Evolutionary conservation across 2,329 filamentous ascomycete genomes (phyloP).

Genomic region (Apiospora hydei): DNA sequence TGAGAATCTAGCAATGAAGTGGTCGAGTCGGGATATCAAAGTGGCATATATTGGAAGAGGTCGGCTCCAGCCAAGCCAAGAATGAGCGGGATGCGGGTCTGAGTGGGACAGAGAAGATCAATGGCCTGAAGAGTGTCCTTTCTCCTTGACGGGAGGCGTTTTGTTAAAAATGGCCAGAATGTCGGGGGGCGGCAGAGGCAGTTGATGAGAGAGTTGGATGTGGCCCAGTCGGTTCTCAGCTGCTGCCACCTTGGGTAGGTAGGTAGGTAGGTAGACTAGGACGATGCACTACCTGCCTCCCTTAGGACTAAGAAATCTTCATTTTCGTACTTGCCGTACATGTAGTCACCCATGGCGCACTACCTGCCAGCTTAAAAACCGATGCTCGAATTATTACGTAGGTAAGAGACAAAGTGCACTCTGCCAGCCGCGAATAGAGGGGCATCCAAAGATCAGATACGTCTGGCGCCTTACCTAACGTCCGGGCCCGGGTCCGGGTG

Average conservation of each 20-base stretch:
- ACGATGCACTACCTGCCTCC: background rate
- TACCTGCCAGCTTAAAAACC: background rate
- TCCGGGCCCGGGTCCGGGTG: background rate
- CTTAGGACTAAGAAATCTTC: slow-evolving; percentile 14
- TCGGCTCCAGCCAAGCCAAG: background rate
- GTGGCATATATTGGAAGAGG: slow-evolving; percentile 1
- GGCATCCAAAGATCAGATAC: background rate
- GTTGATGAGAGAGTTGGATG: background rate
- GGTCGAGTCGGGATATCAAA: background rate
- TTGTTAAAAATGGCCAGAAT: background rate
- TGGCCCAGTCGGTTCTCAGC: background rate
- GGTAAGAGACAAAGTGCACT: background rate
- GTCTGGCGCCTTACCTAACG: background rate
- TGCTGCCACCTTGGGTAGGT: background rate
- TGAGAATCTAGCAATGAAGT: background rate
- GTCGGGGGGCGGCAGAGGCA: slow-evolving; percentile 9
- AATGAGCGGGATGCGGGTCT: background rate
- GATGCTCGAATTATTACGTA: slow-evolving; percentile 10
- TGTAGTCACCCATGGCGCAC: background rate
- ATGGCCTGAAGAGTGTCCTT: background rate
- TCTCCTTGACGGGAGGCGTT: background rate
- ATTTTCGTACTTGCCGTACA: background rate
- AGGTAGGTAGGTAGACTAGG: background rate
- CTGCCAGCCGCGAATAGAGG: slow-evolving; percentile 3
- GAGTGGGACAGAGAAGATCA: background rate